phyloP scores from a whole-genome alignment of 176 grass and related monocot species.

The Pharus latifolius region DNA sequence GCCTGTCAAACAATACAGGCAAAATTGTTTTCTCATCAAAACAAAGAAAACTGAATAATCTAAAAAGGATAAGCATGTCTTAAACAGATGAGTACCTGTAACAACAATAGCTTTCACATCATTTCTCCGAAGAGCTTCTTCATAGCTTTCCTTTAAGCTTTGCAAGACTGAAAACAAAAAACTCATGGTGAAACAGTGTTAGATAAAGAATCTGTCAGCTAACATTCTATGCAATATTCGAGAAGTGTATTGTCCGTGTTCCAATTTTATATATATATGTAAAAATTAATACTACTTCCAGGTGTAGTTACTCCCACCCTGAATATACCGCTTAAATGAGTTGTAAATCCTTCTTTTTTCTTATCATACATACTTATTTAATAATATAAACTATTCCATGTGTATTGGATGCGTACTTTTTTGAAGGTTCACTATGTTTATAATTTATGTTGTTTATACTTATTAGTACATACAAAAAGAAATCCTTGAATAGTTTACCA shows the following conservation, averaged over 20 bases:
- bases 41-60: background rate
- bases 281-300: too few relatives aligned
- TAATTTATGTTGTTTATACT: too few relatives aligned
- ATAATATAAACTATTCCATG: too few relatives aligned
- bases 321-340: too few relatives aligned
- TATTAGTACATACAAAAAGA: too few relatives aligned
- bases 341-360: too few relatives aligned
- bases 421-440: too few relatives aligned
- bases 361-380: too few relatives aligned
- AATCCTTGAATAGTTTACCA: too few relatives aligned
- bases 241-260: background rate
- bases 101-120: conserved; percentile 94
- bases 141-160: conserved; percentile 69
- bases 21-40: background rate
- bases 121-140: conserved; percentile 56
- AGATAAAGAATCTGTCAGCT: background rate
- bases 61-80: background rate
- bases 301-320: too few relatives aligned
- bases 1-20: conserved; percentile 38
- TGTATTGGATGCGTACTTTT: too few relatives aligned
- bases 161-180: conserved; percentile 43
- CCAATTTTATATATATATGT: too few relatives aligned
- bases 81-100: conserved; percentile 40
- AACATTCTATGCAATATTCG: background rate
- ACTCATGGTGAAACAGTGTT: background rate